Conservation (phyloP, 768 basidiomycete genomes). For the Mycena latifolia region DNA sequence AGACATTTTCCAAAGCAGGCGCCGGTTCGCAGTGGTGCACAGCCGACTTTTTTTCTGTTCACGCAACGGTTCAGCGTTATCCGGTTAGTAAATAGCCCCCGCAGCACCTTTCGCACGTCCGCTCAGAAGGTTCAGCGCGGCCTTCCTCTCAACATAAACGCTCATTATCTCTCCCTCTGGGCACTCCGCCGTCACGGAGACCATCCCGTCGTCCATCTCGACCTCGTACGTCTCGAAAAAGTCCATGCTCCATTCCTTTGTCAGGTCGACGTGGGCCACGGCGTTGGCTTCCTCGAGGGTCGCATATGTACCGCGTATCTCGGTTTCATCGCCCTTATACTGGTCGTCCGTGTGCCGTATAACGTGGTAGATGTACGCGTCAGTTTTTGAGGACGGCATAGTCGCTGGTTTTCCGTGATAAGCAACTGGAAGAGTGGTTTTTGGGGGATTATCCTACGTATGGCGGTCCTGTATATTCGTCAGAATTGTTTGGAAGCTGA, state of each 20-base stretch:
- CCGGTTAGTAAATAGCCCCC: neutral
- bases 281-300: slow-evolving; percentile 12
- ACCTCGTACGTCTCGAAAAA: neutral
- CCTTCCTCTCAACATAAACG: slow-evolving; percentile 10
- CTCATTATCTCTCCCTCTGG: slow-evolving; percentile 11
- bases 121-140: neutral
- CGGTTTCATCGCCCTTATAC: slow-evolving; percentile 1
- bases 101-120: neutral
- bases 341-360: slow-evolving; percentile 7
- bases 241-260: neutral
- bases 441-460: too few relatives aligned
- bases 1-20: neutral
- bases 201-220: slow-evolving; percentile 7
- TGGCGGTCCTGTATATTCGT: too few relatives aligned
- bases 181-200: slow-evolving; percentile 2
- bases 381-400: neutral
- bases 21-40: too few relatives aligned
- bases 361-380: slow-evolving; percentile 14
- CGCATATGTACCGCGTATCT: slow-evolving; percentile 2
- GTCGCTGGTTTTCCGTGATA: too few relatives aligned
- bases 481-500: too few relatives aligned
- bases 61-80: neutral
- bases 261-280: slow-evolving; percentile 7
- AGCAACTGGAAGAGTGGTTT: too few relatives aligned
- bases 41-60: neutral